These are phyloP conservation scores for Stromatinia cepivora DNA, from an alignment of 2,329 filamentous ascomycete genomes.

Conservation along the genomic window DNA sequence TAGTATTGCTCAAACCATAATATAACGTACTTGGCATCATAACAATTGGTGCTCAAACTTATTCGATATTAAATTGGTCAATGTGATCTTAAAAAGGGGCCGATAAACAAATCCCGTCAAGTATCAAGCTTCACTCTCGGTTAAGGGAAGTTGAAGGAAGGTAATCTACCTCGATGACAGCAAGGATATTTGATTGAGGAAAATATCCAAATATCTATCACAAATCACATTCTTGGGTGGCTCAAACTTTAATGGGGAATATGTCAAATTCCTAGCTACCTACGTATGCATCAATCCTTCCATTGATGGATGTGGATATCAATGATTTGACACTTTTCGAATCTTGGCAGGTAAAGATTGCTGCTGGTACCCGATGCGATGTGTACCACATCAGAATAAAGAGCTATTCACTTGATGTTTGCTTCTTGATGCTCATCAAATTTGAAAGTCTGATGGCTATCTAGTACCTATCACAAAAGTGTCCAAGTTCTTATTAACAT, in stretches of 20 bases:
- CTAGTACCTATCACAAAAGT: not conserved
- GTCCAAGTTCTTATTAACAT: not conserved
- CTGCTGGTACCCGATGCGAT: not conserved
- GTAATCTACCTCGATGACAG: not conserved
- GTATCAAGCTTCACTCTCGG: not conserved
- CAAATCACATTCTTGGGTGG: not conserved
- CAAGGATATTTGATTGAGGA: not conserved
- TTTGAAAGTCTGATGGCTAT: not conserved
- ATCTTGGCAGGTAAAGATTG: not conserved
- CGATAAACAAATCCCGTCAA: not conserved
- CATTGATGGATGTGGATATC: not conserved
- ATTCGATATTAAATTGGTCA: not conserved
- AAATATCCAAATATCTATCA: not conserved
- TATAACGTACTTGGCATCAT: not conserved
- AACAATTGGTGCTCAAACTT: not conserved
- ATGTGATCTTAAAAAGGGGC: conserved; percentile 9
- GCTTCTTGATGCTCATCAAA: not conserved
- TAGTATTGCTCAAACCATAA: not conserved
- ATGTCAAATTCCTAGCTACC: not conserved
- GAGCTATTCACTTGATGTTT: not conserved
- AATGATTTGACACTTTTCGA: not conserved
- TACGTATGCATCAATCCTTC: not conserved
- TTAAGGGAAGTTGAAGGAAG: not conserved
- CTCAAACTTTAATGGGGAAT: not conserved
- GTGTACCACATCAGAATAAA: not conserved